These are phyloP conservation scores for Malus domestica DNA, from an alignment of 306 rosid species.

Conservation along the genomic window DNA sequence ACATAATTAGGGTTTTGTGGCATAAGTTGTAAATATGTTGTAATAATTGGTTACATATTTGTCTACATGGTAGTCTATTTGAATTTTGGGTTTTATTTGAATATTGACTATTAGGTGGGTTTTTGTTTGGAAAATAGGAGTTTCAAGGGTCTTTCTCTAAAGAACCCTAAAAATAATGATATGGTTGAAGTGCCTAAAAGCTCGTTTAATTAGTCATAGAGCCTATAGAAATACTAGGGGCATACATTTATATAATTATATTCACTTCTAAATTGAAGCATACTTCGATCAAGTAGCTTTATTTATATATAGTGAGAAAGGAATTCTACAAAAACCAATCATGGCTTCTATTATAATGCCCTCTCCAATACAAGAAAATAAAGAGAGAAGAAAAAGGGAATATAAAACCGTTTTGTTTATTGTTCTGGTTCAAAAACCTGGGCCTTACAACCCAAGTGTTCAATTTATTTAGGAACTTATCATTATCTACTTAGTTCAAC, in stretches of 20 bases:
- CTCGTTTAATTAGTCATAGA: background rate
- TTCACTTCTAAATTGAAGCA: background rate
- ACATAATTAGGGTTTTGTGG: too few species aligned
- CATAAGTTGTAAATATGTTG: too few species aligned
- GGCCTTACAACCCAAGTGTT: background rate
- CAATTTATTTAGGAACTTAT: background rate
- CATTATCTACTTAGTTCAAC: background rate
- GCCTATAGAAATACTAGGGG: background rate
- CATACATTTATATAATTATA: background rate
- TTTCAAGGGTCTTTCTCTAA: too few species aligned
- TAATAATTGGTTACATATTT: too few species aligned
- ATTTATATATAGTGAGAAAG: background rate
- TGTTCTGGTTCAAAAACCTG: background rate
- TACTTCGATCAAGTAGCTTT: conserved; percentile 17
- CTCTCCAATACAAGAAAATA: background rate
- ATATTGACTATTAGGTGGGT: too few species aligned
- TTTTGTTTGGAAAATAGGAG: too few species aligned
- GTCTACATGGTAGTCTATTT: too few species aligned
- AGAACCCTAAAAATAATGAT: background rate
- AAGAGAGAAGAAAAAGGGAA: background rate
- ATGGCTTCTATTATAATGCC: background rate
- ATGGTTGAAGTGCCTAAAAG: background rate
- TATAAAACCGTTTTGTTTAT: background rate
- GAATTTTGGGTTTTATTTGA: too few species aligned
- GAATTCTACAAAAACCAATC: conserved; percentile 3